phyloP scores from a whole-genome alignment of 179 eudicot species.

The Patellifolia procumbens region DNA sequence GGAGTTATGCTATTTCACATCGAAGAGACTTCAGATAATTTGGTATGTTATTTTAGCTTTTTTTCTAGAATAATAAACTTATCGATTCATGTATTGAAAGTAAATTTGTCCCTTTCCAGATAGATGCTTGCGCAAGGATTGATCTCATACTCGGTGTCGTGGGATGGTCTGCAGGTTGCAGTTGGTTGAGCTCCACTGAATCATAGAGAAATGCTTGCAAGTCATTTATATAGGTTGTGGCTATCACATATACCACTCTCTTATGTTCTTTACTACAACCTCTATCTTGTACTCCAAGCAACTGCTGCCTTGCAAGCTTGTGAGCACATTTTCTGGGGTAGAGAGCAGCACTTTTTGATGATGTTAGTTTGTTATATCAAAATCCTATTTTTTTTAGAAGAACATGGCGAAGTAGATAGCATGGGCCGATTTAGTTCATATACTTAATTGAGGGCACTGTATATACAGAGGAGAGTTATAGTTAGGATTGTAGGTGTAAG shows the following conservation, averaged over 20 bases:
- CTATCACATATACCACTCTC: neutral
- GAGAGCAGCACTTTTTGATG: conserved; percentile 4
- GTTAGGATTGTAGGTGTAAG: conserved; percentile 35
- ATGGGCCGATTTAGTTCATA: conserved; percentile 19
- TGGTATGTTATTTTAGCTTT: conserved; percentile 47
- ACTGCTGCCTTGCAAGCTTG: conserved; percentile 25
- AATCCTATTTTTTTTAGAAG: conserved; percentile 22
- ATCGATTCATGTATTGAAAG: neutral
- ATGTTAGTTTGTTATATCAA: conserved; percentile 3
- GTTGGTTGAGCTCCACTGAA: conserved; percentile 60
- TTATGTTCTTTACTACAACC: conserved; percentile 1
- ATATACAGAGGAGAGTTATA: conserved; percentile 44
- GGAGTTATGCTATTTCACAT: conserved; percentile 83
- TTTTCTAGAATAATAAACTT: neutral
- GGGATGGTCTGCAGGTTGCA: conserved; percentile 94
- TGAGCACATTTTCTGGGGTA: conserved; percentile 41
- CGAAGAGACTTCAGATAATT: conserved; percentile 68
- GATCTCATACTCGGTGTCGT: conserved; percentile 76
- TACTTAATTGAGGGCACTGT: conserved; percentile 45
- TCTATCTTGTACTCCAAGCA: conserved; percentile 16
- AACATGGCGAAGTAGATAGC: conserved; percentile 13
- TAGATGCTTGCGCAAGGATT: conserved; percentile 68
- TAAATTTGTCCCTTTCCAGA: conserved; percentile 38
- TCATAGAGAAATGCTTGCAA: conserved; percentile 34
- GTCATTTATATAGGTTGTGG: conserved; percentile 6